Percentiles rank a stretch among this genome's conserved stretches.
These are phyloP conservation scores for Gigaspora rosea DNA, from an alignment of 192 early-diverging fungal species.

Conservation along the genomic window DNA sequence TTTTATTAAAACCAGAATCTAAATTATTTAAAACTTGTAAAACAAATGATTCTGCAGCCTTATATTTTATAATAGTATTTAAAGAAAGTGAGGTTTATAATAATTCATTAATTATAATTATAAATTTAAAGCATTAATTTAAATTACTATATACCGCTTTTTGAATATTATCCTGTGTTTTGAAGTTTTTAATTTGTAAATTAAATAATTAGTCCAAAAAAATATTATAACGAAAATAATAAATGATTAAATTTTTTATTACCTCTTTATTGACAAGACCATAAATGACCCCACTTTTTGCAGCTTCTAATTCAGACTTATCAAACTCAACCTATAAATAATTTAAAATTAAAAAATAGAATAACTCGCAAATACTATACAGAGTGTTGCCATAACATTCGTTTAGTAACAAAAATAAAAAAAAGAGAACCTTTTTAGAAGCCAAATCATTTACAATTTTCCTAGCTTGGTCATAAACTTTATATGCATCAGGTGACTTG, in stretches of 20 bases:
- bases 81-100: background rate
- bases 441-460: conserved; percentile 53
- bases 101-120: background rate
- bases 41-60: conserved; percentile 52
- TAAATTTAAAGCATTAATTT: background rate
- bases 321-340: conserved; percentile 39
- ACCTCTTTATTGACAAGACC: conserved; percentile 50
- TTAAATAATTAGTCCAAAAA: background rate
- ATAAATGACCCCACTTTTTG: conserved; percentile 61
- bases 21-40: conserved; percentile 54
- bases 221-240: conserved; percentile 20
- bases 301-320: conserved; percentile 52
- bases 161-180: background rate
- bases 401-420: background rate
- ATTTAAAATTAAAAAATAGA: background rate
- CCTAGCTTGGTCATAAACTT: conserved; percentile 55
- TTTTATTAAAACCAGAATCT: conserved; percentile 49
- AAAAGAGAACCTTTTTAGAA: conserved; percentile 41
- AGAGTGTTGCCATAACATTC: background rate
- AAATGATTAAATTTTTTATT: too few relatives aligned
- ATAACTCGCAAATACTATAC: background rate
- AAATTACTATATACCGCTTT: background rate
- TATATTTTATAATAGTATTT: conserved; percentile 10
- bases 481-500: conserved; percentile 53
- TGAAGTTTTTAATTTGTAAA: background rate